Percentiles rank a stretch among this genome's conserved stretches.
These are phyloP conservation scores for Boletus reticulatus DNA, from an alignment of 768 basidiomycete genomes.

Conservation along the genomic window DNA sequence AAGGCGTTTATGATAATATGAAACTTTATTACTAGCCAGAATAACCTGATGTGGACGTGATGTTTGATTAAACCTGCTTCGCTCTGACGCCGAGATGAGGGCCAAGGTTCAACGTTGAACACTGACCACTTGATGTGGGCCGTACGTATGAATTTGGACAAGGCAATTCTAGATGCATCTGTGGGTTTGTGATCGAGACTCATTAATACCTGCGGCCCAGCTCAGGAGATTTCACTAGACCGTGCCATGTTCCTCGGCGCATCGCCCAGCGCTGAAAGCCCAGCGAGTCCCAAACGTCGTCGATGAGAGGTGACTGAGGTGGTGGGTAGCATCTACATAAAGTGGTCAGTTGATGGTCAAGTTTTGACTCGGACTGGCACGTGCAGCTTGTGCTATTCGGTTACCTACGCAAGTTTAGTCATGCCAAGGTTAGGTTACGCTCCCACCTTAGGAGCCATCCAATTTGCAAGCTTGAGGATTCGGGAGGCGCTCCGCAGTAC, in stretches of 20 bases:
- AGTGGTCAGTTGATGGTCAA: background rate
- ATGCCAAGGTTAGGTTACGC: background rate
- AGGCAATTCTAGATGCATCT: constrained; percentile 7
- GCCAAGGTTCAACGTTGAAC: constrained; percentile 3
- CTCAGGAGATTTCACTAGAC: constrained; percentile 5
- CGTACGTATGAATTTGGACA: constrained; percentile 6
- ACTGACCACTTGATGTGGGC: constrained; percentile 9
- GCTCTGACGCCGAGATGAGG: constrained; percentile 27
- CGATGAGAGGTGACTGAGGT: background rate
- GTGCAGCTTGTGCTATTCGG: constrained; percentile 4
- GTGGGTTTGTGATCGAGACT: constrained; percentile 18
- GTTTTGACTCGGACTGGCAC: background rate
- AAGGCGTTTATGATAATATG: constrained; percentile 15
- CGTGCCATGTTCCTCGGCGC: constrained; percentile 3
- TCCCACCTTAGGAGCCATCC: too few species aligned
- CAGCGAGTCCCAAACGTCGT: constrained; percentile 5
- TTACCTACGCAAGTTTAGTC: constrained; percentile 7
- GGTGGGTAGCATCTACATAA: background rate
- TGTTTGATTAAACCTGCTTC: constrained; percentile 13
- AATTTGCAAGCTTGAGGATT: background rate
- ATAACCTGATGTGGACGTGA: constrained; percentile 1
- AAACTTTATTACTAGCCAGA: constrained; percentile 15
- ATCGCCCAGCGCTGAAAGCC: background rate
- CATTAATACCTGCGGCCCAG: constrained; percentile 9
- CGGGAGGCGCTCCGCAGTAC: constrained; percentile 4